Conservation (phyloP, 768 basidiomycete species). For the Lentinula sp. region DNA sequence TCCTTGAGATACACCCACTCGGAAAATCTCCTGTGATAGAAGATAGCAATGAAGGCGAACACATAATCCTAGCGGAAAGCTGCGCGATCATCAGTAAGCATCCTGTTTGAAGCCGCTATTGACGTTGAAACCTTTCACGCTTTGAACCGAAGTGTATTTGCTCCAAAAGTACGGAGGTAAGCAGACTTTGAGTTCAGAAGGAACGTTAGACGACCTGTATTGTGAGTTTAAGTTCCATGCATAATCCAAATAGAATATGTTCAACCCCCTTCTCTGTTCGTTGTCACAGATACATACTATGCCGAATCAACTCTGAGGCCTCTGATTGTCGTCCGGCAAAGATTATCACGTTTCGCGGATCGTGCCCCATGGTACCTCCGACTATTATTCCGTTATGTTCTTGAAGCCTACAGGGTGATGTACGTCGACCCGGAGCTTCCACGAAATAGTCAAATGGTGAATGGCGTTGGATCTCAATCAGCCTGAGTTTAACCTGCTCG, state of each 20-base stretch:
- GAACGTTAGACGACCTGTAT: conserved; percentile 28
- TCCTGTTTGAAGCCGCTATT: neutral
- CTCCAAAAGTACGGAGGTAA: conserved; percentile 32
- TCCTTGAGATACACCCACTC: conserved; percentile 32
- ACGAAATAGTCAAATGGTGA: neutral
- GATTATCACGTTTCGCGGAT: neutral
- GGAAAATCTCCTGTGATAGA: conserved; percentile 26
- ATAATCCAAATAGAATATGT: neutral
- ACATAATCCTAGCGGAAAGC: conserved; percentile 30
- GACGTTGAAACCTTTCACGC: conserved; percentile 4
- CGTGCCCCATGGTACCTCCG: conserved; percentile 3
- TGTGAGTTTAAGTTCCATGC: conserved; percentile 16
- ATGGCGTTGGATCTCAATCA: neutral
- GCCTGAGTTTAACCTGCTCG: conserved; percentile 14
- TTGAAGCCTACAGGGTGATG: neutral
- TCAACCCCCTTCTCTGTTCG: neutral
- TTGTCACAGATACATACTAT: conserved; percentile 28
- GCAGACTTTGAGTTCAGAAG: conserved; percentile 17
- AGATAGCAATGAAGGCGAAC: conserved; percentile 38
- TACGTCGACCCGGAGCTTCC: conserved; percentile 3
- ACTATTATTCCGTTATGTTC: neutral
- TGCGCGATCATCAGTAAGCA: conserved; percentile 36
- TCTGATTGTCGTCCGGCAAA: conserved; percentile 16
- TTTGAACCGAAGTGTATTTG: conserved; percentile 29
- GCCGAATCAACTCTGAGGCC: conserved; percentile 38